Evolutionary conservation across 768 basidiomycete species (phyloP).

Genomic region (Galerina marginata): DNA sequence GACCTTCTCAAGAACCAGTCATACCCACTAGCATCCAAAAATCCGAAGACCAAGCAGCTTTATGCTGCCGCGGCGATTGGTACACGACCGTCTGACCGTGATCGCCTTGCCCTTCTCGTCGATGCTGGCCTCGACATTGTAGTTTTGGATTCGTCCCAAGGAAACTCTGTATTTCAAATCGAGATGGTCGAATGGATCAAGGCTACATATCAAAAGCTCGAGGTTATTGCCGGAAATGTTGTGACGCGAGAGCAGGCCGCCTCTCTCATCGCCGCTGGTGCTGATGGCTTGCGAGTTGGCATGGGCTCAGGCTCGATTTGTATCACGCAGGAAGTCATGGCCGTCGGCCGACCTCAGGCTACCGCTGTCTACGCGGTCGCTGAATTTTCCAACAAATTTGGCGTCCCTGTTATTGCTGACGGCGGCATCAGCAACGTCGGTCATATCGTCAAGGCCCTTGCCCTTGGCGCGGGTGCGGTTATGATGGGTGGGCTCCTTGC

Average conservation of each 20-base stretch:
- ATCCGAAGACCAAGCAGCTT: slow-evolving; percentile 90
- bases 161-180: slow-evolving; percentile 91
- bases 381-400: slow-evolving; percentile 92
- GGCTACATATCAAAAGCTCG: slow-evolving; percentile 78
- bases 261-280: slow-evolving; percentile 89
- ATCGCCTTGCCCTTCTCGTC: slow-evolving; percentile 83
- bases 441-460: slow-evolving; percentile 95
- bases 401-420: slow-evolving; percentile 95
- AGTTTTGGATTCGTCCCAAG: slow-evolving; percentile 94
- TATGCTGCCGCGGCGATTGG: slow-evolving; percentile 96
- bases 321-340: slow-evolving; percentile 99
- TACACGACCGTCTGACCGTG: slow-evolving; percentile 87
- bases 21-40: slow-evolving; percentile 93
- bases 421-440: slow-evolving; percentile 96
- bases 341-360: slow-evolving; percentile 96
- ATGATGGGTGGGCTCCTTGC: slow-evolving; percentile 99
- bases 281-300: slow-evolving; percentile 93
- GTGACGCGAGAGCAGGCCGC: slow-evolving; percentile 98
- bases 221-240: slow-evolving; percentile 97
- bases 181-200: slow-evolving; percentile 98
- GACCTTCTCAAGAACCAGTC: slow-evolving; percentile 98
- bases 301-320: slow-evolving; percentile 99
- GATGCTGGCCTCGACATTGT: slow-evolving; percentile 97
- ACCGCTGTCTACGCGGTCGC: slow-evolving; percentile 97
- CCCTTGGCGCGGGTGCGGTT: slow-evolving; percentile 92